Evolutionary conservation across 768 basidiomycete species (phyloP).

Genomic region (Mycena amicta): DNA sequence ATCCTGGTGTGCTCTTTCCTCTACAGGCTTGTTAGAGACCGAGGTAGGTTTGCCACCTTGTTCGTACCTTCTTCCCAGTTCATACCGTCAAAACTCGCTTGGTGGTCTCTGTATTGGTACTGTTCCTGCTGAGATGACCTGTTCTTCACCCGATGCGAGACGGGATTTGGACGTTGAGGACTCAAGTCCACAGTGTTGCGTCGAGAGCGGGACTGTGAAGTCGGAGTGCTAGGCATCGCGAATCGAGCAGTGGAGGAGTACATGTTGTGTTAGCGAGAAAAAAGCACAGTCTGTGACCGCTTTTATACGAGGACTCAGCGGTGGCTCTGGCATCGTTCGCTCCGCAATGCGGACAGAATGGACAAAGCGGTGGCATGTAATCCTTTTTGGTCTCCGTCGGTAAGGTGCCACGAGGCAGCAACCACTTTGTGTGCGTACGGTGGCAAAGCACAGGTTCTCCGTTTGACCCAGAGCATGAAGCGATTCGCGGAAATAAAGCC

Average conservation of each 20-base stretch:
- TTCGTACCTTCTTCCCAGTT: conserved; percentile 17
- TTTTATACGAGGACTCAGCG: background rate
- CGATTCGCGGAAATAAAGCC: background rate
- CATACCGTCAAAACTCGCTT: conserved; percentile 15
- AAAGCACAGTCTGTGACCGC: background rate
- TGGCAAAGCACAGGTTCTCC: background rate
- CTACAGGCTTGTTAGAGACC: conserved; percentile 1
- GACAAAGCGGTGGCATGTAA: conserved; percentile 5
- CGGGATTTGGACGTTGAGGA: background rate
- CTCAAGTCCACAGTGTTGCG: conserved; percentile 18
- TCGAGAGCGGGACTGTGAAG: background rate
- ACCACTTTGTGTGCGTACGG: background rate
- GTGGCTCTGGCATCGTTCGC: background rate
- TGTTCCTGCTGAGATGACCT: conserved; percentile 17
- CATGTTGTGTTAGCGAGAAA: conserved; percentile 4
- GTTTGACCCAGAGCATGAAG: background rate
- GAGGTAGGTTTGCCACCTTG: background rate
- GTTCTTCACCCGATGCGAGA: conserved; percentile 17
- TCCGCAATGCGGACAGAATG: conserved; percentile 2
- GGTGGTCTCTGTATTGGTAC: conserved; percentile 17
- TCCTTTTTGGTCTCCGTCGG: background rate
- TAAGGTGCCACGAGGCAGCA: background rate
- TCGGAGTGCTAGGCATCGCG: background rate
- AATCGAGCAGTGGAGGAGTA: conserved; percentile 14
- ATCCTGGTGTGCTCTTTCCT: conserved; percentile 21